These are phyloP conservation scores for Microbotryum scabiosae DNA, from an alignment of 1,284 basidiomycete species.

Conservation along the genomic window DNA sequence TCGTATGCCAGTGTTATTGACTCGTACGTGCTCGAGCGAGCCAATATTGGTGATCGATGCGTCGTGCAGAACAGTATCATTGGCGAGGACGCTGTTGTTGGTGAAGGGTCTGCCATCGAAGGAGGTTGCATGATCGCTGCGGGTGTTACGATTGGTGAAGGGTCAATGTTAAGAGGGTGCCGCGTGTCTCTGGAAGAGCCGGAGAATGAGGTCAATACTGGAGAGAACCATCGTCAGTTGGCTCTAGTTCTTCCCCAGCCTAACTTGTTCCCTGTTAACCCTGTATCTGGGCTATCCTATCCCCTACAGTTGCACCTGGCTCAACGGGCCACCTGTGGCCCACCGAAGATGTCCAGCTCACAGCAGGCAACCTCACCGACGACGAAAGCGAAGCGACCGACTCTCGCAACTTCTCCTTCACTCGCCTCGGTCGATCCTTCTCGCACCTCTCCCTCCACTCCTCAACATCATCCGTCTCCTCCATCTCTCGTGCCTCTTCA, in stretches of 20 bases:
- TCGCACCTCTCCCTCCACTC: background rate
- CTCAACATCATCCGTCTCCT: background rate
- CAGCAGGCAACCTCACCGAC: constrained; percentile 28
- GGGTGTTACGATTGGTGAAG: constrained; percentile 37
- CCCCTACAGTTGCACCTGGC: constrained; percentile 36
- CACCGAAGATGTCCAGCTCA: constrained; percentile 28
- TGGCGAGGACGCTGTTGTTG: constrained; percentile 42
- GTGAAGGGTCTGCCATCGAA: constrained; percentile 53
- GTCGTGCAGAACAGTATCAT: constrained; percentile 60
- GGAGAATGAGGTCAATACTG: constrained; percentile 37
- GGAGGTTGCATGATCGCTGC: constrained; percentile 40
- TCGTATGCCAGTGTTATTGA: constrained; percentile 54
- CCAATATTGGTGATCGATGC: constrained; percentile 65
- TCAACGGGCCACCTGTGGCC: constrained; percentile 44
- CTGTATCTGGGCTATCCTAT: too few relatives aligned
- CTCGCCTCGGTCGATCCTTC: constrained; percentile 28
- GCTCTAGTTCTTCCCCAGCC: too few relatives aligned
- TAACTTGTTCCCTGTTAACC: too few relatives aligned
- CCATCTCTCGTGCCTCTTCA: constrained; percentile 8
- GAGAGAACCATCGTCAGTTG: constrained; percentile 41
- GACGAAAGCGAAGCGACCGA: constrained; percentile 34
- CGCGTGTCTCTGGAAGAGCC: constrained; percentile 53
- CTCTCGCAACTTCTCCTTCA: constrained; percentile 31
- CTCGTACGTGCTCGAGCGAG: constrained; percentile 75
- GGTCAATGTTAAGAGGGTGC: constrained; percentile 56